These are phyloP conservation scores for Phialemoniopsis sp. DNA, from an alignment of 2,329 filamentous ascomycete species.

Conservation along the genomic window DNA sequence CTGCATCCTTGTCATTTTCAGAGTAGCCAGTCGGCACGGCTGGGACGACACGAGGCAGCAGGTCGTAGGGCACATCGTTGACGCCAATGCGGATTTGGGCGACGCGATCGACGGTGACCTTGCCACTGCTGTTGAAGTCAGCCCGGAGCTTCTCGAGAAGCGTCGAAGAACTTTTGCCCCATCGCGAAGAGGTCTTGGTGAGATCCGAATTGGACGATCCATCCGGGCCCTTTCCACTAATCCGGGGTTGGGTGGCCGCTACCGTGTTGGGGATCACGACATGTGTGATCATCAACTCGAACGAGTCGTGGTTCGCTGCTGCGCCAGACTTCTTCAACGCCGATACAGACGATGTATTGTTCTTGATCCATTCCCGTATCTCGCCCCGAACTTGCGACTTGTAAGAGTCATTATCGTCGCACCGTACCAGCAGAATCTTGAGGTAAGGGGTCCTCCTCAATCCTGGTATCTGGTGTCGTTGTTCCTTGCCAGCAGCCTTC, in stretches of 20 bases:
- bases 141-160: constrained; percentile 84
- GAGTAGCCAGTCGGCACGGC: constrained; percentile 60
- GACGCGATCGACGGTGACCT: constrained; percentile 70
- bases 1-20: constrained; percentile 73
- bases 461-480: constrained; percentile 92
- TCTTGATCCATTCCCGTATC: constrained; percentile 88
- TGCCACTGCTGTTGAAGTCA: constrained; percentile 79
- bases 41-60: constrained; percentile 58
- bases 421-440: constrained; percentile 83
- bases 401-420: constrained; percentile 94
- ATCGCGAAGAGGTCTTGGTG: constrained; percentile 11
- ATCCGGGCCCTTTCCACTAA: constrained; percentile 43
- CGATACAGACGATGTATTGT: constrained; percentile 58
- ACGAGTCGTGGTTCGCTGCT: constrained; percentile 92
- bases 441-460: constrained; percentile 90
- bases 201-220: constrained; percentile 50
- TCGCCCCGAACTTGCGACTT: constrained; percentile 74
- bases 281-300: constrained; percentile 92
- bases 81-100: constrained; percentile 79
- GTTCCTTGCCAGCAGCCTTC: constrained; percentile 39
- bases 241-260: constrained; percentile 73
- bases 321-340: constrained; percentile 56
- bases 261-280: constrained; percentile 84
- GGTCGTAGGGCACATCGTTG: constrained; percentile 63
- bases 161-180: constrained; percentile 52